Conservation (phyloP, 352 stramenopile species). For the Phytophthora sojae region DNA sequence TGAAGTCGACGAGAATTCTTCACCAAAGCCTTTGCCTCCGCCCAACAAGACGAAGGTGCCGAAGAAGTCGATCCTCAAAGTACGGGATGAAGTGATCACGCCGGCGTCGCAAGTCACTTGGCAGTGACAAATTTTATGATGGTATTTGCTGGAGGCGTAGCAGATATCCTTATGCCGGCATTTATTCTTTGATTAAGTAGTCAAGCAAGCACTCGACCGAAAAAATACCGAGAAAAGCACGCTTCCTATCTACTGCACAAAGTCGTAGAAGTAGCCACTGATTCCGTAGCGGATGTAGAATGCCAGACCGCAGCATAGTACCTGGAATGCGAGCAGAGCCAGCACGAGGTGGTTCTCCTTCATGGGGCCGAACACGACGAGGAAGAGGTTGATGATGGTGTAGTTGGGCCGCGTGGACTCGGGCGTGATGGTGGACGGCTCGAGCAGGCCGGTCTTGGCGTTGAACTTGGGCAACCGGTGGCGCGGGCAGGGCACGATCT, state of each 20-base stretch:
- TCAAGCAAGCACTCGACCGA: not conserved
- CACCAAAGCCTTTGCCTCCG: conserved; percentile 36
- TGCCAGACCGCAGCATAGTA: conserved; percentile 70
- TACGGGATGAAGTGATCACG: conserved; percentile 42
- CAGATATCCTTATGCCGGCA: not conserved
- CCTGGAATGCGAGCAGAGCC: conserved; percentile 78
- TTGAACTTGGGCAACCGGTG: conserved; percentile 97
- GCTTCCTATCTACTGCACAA: conserved; percentile 71
- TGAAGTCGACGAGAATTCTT: conserved; percentile 19
- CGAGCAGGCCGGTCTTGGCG: conserved; percentile 90
- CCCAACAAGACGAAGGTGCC: conserved; percentile 57
- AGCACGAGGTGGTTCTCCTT: conserved; percentile 77
- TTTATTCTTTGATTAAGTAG: conserved; percentile 25
- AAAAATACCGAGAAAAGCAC: conserved; percentile 11
- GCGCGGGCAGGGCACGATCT: conserved; percentile 97
- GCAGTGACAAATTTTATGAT: conserved; percentile 16
- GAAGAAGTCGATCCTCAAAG: conserved; percentile 67
- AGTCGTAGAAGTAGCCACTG: conserved; percentile 91
- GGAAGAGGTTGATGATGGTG: conserved; percentile 90
- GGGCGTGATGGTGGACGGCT: conserved; percentile 93
- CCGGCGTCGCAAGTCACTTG: conserved; percentile 49
- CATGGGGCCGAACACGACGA: conserved; percentile 88
- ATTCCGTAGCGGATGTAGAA: conserved; percentile 89
- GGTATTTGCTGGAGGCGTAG: not conserved
- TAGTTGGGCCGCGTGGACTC: conserved; percentile 85